Evolutionary conservation across 768 basidiomycete species (phyloP).

Genomic region (Pleurotus djamor): DNA sequence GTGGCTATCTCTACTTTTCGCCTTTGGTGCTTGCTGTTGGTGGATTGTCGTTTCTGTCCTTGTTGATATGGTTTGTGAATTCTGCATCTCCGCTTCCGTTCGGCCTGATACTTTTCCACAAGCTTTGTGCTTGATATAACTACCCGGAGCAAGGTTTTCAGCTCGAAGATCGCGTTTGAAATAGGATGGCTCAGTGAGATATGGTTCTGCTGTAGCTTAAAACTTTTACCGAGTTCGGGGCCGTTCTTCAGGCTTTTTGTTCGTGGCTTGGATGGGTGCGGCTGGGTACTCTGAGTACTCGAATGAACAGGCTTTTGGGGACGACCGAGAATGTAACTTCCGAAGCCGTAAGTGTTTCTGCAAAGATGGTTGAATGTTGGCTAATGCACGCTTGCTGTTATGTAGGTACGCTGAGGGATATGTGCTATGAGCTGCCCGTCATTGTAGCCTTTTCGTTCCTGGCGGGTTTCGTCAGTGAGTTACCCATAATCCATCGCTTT

Average conservation of each 20-base stretch:
- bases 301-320: neutral
- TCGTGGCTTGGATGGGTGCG: conserved; percentile 1
- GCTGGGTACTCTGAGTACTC: conserved; percentile 2
- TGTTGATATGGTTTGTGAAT: conserved; percentile 35
- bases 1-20: conserved; percentile 25
- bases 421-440: conserved; percentile 35
- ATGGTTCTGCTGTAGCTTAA: neutral
- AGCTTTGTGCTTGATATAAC: conserved; percentile 31
- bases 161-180: conserved; percentile 38
- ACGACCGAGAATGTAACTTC: conserved; percentile 18
- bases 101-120: neutral
- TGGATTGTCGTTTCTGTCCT: conserved; percentile 32
- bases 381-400: neutral
- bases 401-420: conserved; percentile 13
- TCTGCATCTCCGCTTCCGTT: neutral
- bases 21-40: conserved; percentile 33
- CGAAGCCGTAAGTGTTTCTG: conserved; percentile 8
- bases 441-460: conserved; percentile 45
- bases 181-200: conserved; percentile 33
- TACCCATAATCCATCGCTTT: too few relatives aligned
- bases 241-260: neutral
- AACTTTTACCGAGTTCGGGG: neutral
- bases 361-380: neutral
- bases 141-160: conserved; percentile 26
- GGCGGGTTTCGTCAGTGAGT: conserved; percentile 39